Evolutionary conservation across 177 flowering plant genomes (phyloP).

Genomic region (Vitis hybrid): DNA sequence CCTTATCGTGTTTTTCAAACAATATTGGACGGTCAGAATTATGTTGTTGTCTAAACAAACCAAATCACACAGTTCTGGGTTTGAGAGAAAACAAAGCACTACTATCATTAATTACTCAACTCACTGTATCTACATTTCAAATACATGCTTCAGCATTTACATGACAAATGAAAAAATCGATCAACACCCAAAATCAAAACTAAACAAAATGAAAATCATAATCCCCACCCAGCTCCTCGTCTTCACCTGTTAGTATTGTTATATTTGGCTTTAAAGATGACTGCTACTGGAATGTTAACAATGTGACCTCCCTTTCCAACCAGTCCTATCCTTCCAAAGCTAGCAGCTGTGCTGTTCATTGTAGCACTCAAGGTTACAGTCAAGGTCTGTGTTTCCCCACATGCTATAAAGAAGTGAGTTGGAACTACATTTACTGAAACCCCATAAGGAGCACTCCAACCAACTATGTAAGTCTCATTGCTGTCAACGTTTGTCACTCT

Average conservation of each 20-base stretch:
- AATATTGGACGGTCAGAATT: neutral
- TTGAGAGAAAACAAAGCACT: neutral
- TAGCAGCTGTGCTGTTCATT: slow-evolving; percentile 52
- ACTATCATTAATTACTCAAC: no score
- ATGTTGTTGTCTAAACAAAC: neutral
- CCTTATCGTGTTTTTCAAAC: no score
- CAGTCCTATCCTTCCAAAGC: slow-evolving; percentile 87
- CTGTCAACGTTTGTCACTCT: slow-evolving; percentile 61
- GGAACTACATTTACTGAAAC: slow-evolving; percentile 72
- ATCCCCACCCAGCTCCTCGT: neutral
- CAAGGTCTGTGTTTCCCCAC: slow-evolving; percentile 61
- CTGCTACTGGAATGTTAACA: slow-evolving; percentile 71
- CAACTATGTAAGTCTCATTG: slow-evolving; percentile 65
- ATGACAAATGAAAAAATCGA: slow-evolving; percentile 38
- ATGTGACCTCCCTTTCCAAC: slow-evolving; percentile 72
- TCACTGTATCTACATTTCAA: slow-evolving; percentile 19
- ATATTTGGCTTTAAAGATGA: slow-evolving; percentile 49
- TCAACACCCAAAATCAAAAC: slow-evolving; percentile 4
- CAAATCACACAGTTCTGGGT: neutral
- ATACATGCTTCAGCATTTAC: slow-evolving; percentile 22
- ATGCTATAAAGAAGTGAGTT: slow-evolving; percentile 51
- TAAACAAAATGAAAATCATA: neutral
- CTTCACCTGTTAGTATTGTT: slow-evolving; percentile 36
- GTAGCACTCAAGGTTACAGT: slow-evolving; percentile 54
- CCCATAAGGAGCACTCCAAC: slow-evolving; percentile 84